Conservation (phyloP, 192 early-diverging fungal species). For the Coemansia sp. region DNA sequence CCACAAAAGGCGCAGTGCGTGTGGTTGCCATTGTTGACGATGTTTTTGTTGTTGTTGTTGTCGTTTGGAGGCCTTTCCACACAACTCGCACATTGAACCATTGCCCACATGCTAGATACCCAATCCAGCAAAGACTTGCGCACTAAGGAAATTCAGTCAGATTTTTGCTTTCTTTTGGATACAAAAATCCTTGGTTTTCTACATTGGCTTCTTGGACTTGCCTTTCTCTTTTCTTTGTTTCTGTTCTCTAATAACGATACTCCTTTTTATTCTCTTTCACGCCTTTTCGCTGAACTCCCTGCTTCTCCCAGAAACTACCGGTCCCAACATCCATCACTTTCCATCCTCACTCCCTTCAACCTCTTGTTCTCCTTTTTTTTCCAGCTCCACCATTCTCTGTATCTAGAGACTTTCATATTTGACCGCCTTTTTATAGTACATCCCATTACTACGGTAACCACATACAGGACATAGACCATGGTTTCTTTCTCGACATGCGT, state of each 20-base stretch:
- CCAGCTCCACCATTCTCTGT: not conserved
- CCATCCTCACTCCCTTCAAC: not conserved
- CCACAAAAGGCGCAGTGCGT: not conserved
- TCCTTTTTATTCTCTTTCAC: conserved; percentile 10
- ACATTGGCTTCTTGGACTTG: not conserved
- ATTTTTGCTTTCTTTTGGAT: too few species aligned
- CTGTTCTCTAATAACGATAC: not conserved
- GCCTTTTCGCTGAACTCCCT: not conserved
- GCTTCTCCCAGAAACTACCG: not conserved
- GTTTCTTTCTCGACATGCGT: conserved; percentile 36
- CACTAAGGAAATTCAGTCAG: too few species aligned
- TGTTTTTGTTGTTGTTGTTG: too few species aligned
- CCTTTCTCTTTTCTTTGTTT: not conserved
- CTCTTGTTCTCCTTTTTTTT: not conserved
- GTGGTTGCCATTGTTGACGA: too few species aligned
- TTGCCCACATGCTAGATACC: not conserved
- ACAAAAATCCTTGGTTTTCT: not conserved
- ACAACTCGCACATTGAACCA: too few species aligned
- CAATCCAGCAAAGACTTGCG: not conserved
- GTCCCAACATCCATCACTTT: not conserved
- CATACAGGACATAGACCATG: conserved; percentile 20
- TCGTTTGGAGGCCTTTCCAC: too few species aligned
- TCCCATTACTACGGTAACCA: not conserved
- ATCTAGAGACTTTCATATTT: not conserved
- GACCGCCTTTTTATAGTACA: not conserved